These are phyloP conservation scores for Ophidiomyces ophidiicola DNA, from an alignment of 2,329 filamentous ascomycete species.

Conservation along the genomic window DNA sequence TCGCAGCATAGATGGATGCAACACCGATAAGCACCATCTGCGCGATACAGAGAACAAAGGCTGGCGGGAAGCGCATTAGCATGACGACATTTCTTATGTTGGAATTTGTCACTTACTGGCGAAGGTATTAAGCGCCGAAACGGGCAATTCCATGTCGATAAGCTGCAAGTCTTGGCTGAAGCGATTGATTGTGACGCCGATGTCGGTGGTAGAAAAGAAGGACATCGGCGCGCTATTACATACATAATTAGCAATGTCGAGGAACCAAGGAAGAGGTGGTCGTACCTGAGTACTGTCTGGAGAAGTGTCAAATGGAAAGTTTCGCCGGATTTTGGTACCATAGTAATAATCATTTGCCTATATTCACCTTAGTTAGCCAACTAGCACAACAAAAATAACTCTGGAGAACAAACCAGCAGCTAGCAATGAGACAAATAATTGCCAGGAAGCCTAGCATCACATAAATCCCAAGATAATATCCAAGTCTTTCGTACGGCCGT, in stretches of 20 bases:
- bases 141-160: constrained; percentile 35
- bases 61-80: constrained; percentile 18
- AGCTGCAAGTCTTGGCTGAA: constrained; percentile 37
- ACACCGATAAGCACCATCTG: constrained; percentile 26
- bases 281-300: constrained; percentile 36
- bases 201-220: constrained; percentile 34
- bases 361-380: neutral
- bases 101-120: constrained; percentile 22
- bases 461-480: constrained; percentile 31
- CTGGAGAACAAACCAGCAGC: constrained; percentile 24
- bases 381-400: neutral
- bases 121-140: constrained; percentile 31
- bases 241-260: constrained; percentile 12
- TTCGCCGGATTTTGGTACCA: constrained; percentile 43
- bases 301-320: constrained; percentile 40
- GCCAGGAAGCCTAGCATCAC: constrained; percentile 29
- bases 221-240: constrained; percentile 28
- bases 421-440: constrained; percentile 27
- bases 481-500: constrained; percentile 24
- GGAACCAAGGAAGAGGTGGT: neutral
- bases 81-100: constrained; percentile 15
- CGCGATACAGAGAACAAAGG: constrained; percentile 29
- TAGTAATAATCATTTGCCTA: constrained; percentile 41
- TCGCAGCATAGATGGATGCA: constrained; percentile 30
- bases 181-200: constrained; percentile 32